phyloP scores from a whole-genome alignment of 148 eudicot genomes.

The Oxyria digyna region DNA sequence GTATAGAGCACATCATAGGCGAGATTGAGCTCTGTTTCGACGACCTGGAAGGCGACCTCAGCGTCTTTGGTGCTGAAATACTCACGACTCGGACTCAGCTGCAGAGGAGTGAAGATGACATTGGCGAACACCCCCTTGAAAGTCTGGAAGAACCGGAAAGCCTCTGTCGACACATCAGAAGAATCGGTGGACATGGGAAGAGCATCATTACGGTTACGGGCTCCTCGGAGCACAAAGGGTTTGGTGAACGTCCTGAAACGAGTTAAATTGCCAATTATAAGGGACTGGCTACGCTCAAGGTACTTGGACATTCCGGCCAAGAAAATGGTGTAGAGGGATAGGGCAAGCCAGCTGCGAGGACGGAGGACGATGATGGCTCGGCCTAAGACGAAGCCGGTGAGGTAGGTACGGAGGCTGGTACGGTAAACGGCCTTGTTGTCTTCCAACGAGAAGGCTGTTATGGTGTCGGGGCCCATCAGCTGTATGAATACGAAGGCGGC shows the following conservation, averaged over 20 bases:
- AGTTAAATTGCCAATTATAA: not conserved
- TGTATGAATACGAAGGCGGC: not conserved
- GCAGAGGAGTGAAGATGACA: slow-evolving; percentile 27
- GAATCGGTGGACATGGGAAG: not conserved
- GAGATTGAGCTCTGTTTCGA: slow-evolving; percentile 40
- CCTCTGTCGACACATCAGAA: slow-evolving; percentile 13
- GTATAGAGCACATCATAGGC: slow-evolving; percentile 36
- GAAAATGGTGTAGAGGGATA: too few relatives aligned
- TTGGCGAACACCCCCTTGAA: slow-evolving; percentile 41
- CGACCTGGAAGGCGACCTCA: slow-evolving; percentile 33
- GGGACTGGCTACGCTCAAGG: too few relatives aligned
- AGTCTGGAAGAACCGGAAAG: slow-evolving; percentile 18
- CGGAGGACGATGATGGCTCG: too few relatives aligned
- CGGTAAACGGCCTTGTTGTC: not conserved
- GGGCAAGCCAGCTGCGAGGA: too few relatives aligned
- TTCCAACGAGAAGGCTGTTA: not conserved
- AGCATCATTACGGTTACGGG: too few relatives aligned
- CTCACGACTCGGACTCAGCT: slow-evolving; percentile 23
- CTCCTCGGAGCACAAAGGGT: too few relatives aligned
- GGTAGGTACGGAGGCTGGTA: too few relatives aligned
- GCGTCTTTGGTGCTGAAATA: slow-evolving; percentile 24
- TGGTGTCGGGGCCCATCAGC: not conserved
- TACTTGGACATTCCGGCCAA: too few relatives aligned
- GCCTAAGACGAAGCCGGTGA: too few relatives aligned
- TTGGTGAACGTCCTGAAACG: not conserved